Conservation (phyloP, 2,329 filamentous ascomycete species). For the Ploettnerulaceae sp. region DNA sequence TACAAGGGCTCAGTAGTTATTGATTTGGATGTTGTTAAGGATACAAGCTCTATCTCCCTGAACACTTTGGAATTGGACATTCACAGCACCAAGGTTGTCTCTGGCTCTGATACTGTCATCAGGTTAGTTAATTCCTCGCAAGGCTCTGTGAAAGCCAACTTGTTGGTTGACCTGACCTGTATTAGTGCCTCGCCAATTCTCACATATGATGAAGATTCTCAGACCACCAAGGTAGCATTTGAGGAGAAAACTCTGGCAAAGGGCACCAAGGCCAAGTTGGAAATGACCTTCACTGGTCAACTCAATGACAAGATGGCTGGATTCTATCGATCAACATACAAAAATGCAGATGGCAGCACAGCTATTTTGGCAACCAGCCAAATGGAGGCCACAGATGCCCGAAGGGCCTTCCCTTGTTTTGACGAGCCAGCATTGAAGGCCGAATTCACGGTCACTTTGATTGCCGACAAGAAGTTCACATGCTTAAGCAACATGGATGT, state of each 20-base stretch:
- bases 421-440: slow-evolving; percentile 94
- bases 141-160: slow-evolving; percentile 10
- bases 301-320: slow-evolving; percentile 96
- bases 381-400: slow-evolving; percentile 94
- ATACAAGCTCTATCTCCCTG: slow-evolving; percentile 78
- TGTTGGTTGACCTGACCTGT: slow-evolving; percentile 17
- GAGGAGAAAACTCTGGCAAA: slow-evolving; percentile 61
- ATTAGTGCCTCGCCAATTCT: slow-evolving; percentile 61
- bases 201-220: slow-evolving; percentile 70
- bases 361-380: slow-evolving; percentile 86
- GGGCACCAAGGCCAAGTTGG: slow-evolving; percentile 72
- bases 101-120: slow-evolving; percentile 47
- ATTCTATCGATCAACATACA: slow-evolving; percentile 95
- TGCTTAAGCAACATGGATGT: slow-evolving; percentile 98
- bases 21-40: slow-evolving; percentile 80
- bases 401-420: slow-evolving; percentile 91
- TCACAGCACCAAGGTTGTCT: slow-evolving; percentile 63
- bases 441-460: slow-evolving; percentile 82
- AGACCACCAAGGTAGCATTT: slow-evolving; percentile 79
- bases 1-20: slow-evolving; percentile 83
- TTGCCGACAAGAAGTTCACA: slow-evolving; percentile 85
- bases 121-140: slow-evolving; percentile 34
- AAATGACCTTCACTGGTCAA: slow-evolving; percentile 71
- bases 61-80: slow-evolving; percentile 87
- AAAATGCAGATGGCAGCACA: slow-evolving; percentile 70